Evolutionary conservation across 2,329 filamentous ascomycete genomes (phyloP).

Genomic region (Exserohilum rostratum): DNA sequence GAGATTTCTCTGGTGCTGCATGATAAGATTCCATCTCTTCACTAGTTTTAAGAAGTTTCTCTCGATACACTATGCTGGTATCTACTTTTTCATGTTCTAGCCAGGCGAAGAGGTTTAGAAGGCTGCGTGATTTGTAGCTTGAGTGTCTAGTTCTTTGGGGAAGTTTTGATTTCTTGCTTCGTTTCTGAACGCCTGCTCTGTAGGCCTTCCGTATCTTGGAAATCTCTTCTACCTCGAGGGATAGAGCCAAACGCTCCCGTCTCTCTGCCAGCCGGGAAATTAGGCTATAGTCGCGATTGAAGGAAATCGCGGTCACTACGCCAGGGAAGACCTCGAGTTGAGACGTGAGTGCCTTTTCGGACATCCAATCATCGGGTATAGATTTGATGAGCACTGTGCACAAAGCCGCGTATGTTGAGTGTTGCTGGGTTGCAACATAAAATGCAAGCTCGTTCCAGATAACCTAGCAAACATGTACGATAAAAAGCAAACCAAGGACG

Average conservation of each 20-base stretch:
- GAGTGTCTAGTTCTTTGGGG: background rate
- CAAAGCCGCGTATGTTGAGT: background rate
- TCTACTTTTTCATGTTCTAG: conserved; percentile 7
- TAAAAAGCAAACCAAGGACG: conserved; percentile 11
- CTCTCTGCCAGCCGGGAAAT: background rate
- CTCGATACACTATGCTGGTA: background rate
- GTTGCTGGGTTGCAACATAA: conserved; percentile 7
- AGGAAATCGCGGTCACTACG: conserved; percentile 7
- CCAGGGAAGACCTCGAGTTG: conserved; percentile 14
- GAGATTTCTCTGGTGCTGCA: background rate
- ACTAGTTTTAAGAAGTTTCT: conserved; percentile 7
- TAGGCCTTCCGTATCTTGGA: conserved; percentile 3
- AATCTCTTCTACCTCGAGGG: conserved; percentile 11
- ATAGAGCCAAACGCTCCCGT: background rate
- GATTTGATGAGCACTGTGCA: conserved; percentile 16
- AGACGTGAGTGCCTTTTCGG: conserved; percentile 8
- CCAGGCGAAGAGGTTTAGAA: background rate
- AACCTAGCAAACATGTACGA: conserved; percentile 12
- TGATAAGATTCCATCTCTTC: conserved; percentile 8
- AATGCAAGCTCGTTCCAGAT: conserved; percentile 18
- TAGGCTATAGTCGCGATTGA: conserved; percentile 14
- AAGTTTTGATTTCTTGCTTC: background rate
- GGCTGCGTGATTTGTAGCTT: background rate
- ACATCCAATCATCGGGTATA: conserved; percentile 16
- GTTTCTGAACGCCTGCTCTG: background rate